Percentiles rank a stretch among this genome's conserved stretches.
These are phyloP conservation scores for Diophrys sp. DNA, from an alignment of 73 alveolate species.

Conservation along the genomic window DNA sequence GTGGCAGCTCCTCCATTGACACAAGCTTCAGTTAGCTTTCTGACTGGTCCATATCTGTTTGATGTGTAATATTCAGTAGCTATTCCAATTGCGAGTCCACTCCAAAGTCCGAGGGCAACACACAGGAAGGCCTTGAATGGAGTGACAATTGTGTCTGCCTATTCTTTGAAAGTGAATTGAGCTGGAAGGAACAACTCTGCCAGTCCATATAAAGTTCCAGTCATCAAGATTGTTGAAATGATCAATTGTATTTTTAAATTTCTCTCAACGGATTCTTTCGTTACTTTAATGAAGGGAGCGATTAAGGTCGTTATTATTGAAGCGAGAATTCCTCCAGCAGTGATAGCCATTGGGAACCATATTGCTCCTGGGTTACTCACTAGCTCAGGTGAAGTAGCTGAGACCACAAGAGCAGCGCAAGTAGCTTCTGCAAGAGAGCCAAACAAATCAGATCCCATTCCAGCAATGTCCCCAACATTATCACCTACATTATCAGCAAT, in stretches of 20 bases:
- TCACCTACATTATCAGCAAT: conserved; percentile 99
- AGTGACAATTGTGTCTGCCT: conserved; percentile 24
- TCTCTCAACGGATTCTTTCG: conserved; percentile 48
- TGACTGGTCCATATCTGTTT: conserved; percentile 84
- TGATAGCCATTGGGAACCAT: conserved; percentile 69
- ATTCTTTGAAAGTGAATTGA: conserved; percentile 32
- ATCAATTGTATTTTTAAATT: conserved; percentile 53
- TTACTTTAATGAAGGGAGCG: conserved; percentile 25
- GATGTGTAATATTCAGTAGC: conserved; percentile 88
- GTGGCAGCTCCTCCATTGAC: conserved; percentile 90
- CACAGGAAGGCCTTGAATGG: conserved; percentile 58
- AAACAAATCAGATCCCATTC: conserved; percentile 92
- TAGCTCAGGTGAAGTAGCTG: conserved; percentile 57
- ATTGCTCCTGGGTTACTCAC: conserved; percentile 25
- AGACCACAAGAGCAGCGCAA: conserved; percentile 88
- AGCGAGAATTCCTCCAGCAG: conserved; percentile 59
- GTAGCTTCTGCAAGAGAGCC: conserved; percentile 94
- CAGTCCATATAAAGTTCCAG: not conserved
- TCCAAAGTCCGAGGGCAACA: conserved; percentile 72
- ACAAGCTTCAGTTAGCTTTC: conserved; percentile 88
- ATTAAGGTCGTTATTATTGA: conserved; percentile 32
- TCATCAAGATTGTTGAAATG: conserved; percentile 50
- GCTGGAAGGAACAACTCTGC: conserved; percentile 50
- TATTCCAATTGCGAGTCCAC: conserved; percentile 78
- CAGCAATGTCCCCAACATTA: conserved; percentile 94